A percentile compares a stretch with the other conserved stretches of the same genome.
Evolutionary conservation across 192 early-diverging fungal species (phyloP).

Genomic region (Polychytrium aggregatum): DNA sequence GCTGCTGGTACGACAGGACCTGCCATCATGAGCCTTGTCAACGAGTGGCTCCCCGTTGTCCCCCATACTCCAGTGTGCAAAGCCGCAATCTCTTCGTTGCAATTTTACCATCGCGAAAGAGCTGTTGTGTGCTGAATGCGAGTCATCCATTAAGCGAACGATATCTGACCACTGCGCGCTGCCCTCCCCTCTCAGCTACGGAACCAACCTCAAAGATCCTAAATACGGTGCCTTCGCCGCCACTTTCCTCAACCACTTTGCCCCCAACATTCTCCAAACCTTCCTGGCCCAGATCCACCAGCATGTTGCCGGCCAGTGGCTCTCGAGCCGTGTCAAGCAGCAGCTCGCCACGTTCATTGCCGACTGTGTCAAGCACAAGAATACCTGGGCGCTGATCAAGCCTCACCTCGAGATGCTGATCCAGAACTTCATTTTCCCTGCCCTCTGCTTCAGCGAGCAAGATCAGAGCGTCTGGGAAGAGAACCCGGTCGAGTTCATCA

Average conservation of each 20-base stretch:
- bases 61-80: too few species aligned
- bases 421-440: slow-evolving; percentile 85
- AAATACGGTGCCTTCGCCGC: slow-evolving; percentile 57
- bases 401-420: slow-evolving; percentile 71
- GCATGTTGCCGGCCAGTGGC: slow-evolving; percentile 57
- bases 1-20: neutral
- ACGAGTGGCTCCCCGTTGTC: too few species aligned
- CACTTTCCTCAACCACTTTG: slow-evolving; percentile 79
- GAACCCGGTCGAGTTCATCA: slow-evolving; percentile 85
- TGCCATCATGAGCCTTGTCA: too few species aligned
- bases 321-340: slow-evolving; percentile 59
- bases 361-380: slow-evolving; percentile 75
- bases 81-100: too few species aligned
- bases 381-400: slow-evolving; percentile 84
- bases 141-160: too few species aligned
- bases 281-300: slow-evolving; percentile 77
- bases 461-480: slow-evolving; percentile 89
- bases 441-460: slow-evolving; percentile 73
- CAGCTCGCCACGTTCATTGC: slow-evolving; percentile 64
- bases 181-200: too few species aligned
- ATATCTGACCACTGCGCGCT: too few species aligned
- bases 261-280: slow-evolving; percentile 75
- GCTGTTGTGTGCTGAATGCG: too few species aligned
- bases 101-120: too few species aligned
- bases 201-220: too few species aligned